phyloP scores from a whole-genome alignment of 352 stramenopile species.

The Pythium aristosporum region DNA sequence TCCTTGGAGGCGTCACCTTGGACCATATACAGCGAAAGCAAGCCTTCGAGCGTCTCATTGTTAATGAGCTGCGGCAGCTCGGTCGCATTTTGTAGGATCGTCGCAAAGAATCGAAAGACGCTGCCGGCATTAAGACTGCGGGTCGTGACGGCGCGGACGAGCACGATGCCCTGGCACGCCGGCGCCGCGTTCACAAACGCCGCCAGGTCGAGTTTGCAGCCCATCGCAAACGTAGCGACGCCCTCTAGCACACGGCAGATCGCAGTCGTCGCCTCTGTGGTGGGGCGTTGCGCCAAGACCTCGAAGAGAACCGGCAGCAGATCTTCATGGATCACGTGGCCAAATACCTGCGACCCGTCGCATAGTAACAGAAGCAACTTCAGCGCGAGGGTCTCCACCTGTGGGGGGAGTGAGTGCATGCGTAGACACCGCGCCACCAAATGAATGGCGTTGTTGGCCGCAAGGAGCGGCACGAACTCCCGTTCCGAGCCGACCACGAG shows the following conservation, averaged over 20 bases:
- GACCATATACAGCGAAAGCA: slow-evolving; percentile 57
- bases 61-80: slow-evolving; percentile 55
- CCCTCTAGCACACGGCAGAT: slow-evolving; percentile 72
- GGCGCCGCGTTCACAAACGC: slow-evolving; percentile 34
- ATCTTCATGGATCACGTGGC: slow-evolving; percentile 56
- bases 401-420: slow-evolving; percentile 17
- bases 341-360: slow-evolving; percentile 43
- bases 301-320: slow-evolving; percentile 50
- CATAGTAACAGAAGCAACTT: slow-evolving; percentile 39
- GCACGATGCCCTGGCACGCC: slow-evolving; percentile 37
- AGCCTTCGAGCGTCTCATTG: slow-evolving; percentile 48
- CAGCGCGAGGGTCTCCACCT: slow-evolving; percentile 36
- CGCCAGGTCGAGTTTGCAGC: slow-evolving; percentile 57
- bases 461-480: slow-evolving; percentile 45
- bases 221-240: slow-evolving; percentile 55
- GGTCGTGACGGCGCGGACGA: slow-evolving; percentile 40
- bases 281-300: slow-evolving; percentile 55
- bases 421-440: slow-evolving; percentile 40
- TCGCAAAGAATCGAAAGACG: slow-evolving; percentile 63
- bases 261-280: slow-evolving; percentile 42
- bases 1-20: slow-evolving; percentile 22
- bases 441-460: slow-evolving; percentile 38
- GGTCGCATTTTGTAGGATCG: slow-evolving; percentile 44
- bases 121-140: slow-evolving; percentile 32
- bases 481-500: slow-evolving; percentile 35